Evolutionary conservation across 192 early-diverging fungal species (phyloP).

Genomic region (Gaertneriomyces semiglobifer): DNA sequence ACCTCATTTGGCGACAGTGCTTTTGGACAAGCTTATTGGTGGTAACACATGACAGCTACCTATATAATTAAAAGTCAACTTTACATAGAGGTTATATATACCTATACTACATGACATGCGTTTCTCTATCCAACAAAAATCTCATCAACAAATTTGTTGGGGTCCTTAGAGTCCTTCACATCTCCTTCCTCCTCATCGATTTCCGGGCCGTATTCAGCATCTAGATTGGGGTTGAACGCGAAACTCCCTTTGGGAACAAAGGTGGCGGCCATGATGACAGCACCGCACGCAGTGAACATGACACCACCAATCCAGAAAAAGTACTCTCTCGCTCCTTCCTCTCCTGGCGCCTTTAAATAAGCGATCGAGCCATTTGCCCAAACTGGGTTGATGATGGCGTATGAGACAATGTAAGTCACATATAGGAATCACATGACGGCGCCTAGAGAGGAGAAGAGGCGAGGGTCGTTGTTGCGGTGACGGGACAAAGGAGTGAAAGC

Average conservation of each 20-base stretch:
- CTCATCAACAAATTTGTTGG: no score
- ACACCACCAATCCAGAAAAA: constrained; percentile 45
- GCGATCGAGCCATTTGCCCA: constrained; percentile 42
- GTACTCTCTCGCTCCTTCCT: constrained; percentile 21
- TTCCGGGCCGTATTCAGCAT: not conserved
- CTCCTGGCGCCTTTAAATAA: constrained; percentile 11
- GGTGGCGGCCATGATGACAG: constrained; percentile 46
- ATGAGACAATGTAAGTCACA: constrained; percentile 47
- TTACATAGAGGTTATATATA: no score
- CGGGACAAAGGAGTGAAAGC: constrained; percentile 32
- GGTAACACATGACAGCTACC: no score
- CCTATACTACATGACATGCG: no score
- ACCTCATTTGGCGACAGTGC: no score
- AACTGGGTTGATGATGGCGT: constrained; percentile 37
- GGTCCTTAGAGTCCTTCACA: no score
- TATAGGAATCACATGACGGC: constrained; percentile 64
- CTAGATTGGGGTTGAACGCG: constrained; percentile 25
- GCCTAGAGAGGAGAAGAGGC: constrained; percentile 42
- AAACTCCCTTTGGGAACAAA: constrained; percentile 55
- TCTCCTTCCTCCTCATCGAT: no score
- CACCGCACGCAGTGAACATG: constrained; percentile 41
- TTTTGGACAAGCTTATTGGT: no score
- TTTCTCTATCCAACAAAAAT: no score
- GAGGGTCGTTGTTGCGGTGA: constrained; percentile 31
- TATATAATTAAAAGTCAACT: no score